Evolutionary conservation across 192 early-diverging fungal species (phyloP).

Genomic region (Podochytrium sp.): DNA sequence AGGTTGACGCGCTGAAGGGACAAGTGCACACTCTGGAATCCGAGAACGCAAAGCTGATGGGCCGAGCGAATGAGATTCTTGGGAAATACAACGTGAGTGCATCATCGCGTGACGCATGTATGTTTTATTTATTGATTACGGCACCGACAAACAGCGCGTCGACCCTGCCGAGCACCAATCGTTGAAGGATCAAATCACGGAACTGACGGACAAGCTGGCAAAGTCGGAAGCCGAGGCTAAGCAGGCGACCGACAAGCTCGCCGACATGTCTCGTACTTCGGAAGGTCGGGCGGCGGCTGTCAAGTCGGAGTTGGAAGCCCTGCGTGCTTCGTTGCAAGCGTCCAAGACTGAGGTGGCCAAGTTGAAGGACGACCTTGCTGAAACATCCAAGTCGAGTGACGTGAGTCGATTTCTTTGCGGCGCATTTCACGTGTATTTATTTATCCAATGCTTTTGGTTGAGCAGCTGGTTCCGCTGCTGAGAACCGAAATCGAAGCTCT

Average conservation of each 20-base stretch:
- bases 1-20: conserved; percentile 62
- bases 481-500: conserved; percentile 1
- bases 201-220: conserved; percentile 31
- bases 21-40: conserved; percentile 57
- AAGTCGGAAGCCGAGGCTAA: conserved; percentile 2
- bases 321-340: neutral
- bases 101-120: neutral
- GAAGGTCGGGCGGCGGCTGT: neutral
- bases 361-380: neutral
- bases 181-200: conserved; percentile 59
- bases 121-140: neutral
- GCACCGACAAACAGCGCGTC: conserved; percentile 55
- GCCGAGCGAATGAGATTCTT: conserved; percentile 71
- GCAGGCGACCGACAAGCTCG: neutral
- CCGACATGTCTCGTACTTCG: neutral
- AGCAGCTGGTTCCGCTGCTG: neutral
- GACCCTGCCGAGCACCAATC: conserved; percentile 79
- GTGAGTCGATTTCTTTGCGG: neutral
- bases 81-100: conserved; percentile 66
- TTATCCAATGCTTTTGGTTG: neutral
- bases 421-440: neutral
- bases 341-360: neutral
- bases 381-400: neutral
- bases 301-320: conserved; percentile 2
- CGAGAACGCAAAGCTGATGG: conserved; percentile 75